phyloP scores from a whole-genome alignment of 208 protist species.

The Crithidia thermophila region DNA sequence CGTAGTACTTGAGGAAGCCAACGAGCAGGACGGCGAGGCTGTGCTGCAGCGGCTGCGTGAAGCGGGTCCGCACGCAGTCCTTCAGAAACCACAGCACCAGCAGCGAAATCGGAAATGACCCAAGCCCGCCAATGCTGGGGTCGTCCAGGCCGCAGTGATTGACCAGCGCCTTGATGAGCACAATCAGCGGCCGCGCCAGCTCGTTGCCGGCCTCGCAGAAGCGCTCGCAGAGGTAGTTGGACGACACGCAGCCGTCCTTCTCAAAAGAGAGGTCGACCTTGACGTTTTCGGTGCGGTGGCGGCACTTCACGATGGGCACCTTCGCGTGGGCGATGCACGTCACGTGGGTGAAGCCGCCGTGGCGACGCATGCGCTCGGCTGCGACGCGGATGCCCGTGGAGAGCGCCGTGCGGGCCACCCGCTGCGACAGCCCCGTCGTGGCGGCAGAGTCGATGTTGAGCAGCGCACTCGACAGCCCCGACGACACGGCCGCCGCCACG shows the following conservation, averaged over 20 bases:
- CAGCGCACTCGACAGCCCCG: conserved; percentile 14
- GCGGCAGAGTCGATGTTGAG: conserved; percentile 7
- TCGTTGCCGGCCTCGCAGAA: conserved; percentile 65
- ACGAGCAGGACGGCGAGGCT: conserved; percentile 62
- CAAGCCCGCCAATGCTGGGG: conserved; percentile 79
- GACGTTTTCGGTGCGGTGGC: conserved; percentile 36
- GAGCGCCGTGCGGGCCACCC: conserved; percentile 24
- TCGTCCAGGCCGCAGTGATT: conserved; percentile 63
- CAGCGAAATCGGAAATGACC: conserved; percentile 82
- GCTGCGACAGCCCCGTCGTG: conserved; percentile 1
- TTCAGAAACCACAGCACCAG: conserved; percentile 85
- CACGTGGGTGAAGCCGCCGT: conserved; percentile 39
- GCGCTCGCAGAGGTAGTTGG: conserved; percentile 69
- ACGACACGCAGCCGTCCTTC: conserved; percentile 56
- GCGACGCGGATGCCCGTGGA: conserved; percentile 41
- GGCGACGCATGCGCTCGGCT: conserved; percentile 47
- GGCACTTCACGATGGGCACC: conserved; percentile 87
- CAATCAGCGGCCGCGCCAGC: conserved; percentile 71
- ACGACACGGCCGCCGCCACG: conserved; percentile 9
- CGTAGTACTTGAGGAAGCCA: conserved; percentile 83
- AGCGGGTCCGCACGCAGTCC: conserved; percentile 41
- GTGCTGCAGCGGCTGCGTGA: conserved; percentile 36
- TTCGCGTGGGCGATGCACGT: conserved; percentile 58
- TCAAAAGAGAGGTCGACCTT: conserved; percentile 83
- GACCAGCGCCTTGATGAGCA: conserved; percentile 79